phyloP scores from a whole-genome alignment of 1,139 yeast species.

The Magnusiomyces tetraspermus region DNA sequence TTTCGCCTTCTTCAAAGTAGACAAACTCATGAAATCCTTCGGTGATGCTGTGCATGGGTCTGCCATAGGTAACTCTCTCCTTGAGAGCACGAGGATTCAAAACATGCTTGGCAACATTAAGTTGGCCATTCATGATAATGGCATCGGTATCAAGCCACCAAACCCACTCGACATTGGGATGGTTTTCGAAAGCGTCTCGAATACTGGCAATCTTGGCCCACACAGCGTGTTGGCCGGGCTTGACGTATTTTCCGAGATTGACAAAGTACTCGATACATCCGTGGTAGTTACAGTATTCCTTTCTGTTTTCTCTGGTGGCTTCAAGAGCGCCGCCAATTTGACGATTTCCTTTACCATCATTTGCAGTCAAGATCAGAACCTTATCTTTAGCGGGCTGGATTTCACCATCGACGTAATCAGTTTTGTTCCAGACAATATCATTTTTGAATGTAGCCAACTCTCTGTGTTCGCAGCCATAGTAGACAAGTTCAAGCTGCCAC shows the following conservation, averaged over 20 bases:
- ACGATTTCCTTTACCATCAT: constrained; percentile 25
- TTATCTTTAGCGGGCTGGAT: constrained; percentile 22
- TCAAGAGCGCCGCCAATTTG: constrained; percentile 20
- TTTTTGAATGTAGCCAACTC: constrained; percentile 10
- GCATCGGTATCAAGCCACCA: constrained; percentile 32
- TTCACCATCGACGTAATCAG: constrained; percentile 14
- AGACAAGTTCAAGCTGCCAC: constrained; percentile 6
- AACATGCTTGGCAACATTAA: constrained; percentile 28
- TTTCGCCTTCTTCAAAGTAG: constrained; percentile 16
- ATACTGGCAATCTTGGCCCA: constrained; percentile 31
- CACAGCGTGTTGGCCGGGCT: constrained; percentile 17
- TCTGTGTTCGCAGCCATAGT: constrained; percentile 9
- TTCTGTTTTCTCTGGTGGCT: constrained; percentile 27
- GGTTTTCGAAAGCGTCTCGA: constrained; percentile 22
- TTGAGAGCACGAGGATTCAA: constrained; percentile 25
- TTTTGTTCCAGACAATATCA: constrained; percentile 2
- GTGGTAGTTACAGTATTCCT: constrained; percentile 28
- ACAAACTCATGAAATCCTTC: constrained; percentile 18
- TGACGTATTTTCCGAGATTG: constrained; percentile 19
- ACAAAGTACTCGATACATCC: constrained; percentile 28
- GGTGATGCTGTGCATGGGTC: constrained; percentile 15
- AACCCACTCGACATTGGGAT: constrained; percentile 32
- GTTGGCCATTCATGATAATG: constrained; percentile 27
- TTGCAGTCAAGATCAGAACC: constrained; percentile 27
- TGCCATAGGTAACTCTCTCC: constrained; percentile 21